Conservation (phyloP, 257 asterid species). For the Solanum pennellii region DNA sequence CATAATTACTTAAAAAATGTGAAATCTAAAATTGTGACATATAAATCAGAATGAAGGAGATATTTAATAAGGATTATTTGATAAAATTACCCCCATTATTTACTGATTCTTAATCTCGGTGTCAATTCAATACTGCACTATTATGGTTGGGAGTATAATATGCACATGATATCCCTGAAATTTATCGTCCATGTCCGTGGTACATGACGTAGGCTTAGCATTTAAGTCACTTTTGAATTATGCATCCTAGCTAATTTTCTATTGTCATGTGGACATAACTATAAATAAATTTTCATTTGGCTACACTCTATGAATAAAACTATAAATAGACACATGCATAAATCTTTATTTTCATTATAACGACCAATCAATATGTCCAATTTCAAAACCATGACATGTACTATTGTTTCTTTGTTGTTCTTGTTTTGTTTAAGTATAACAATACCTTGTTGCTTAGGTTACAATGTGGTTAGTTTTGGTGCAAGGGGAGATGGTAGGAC, state of each 20-base stretch:
- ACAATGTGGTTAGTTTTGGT: constrained; percentile 9
- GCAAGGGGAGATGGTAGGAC: constrained; percentile 63
- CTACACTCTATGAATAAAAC: not conserved
- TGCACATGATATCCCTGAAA: not conserved
- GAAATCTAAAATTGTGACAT: no score
- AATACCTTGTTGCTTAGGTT: constrained; percentile 8
- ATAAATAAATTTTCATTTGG: not conserved
- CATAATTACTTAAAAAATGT: no score
- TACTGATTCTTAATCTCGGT: accelerated
- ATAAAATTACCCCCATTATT: accelerated
- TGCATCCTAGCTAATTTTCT: not conserved
- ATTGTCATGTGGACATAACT: not conserved
- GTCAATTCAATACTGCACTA: no score
- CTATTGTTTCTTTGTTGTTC: not conserved
- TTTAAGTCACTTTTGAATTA: not conserved
- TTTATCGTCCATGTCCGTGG: not conserved
- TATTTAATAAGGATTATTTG: no score
- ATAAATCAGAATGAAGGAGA: accelerated
- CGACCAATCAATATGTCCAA: not conserved
- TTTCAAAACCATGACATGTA: not conserved
- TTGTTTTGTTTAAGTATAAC: not conserved
- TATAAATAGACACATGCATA: not conserved
- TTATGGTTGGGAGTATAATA: not conserved
- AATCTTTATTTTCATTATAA: not conserved
- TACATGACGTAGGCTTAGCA: not conserved